phyloP scores from a whole-genome alignment of 2,329 filamentous ascomycete genomes.

The Monosporascus sp. region DNA sequence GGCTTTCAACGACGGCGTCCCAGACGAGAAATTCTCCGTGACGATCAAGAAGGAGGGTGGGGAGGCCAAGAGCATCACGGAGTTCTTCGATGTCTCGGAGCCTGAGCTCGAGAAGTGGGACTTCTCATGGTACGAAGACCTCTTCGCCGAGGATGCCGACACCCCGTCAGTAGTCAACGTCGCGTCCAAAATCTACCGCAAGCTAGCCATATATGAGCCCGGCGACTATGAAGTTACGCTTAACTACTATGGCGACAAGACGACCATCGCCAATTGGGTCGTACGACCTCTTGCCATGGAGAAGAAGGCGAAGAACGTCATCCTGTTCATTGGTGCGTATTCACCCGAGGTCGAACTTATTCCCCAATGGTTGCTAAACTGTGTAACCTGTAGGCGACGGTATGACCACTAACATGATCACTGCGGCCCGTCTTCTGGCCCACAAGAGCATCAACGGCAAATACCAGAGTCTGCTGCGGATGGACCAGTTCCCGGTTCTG shows the following conservation, averaged over 20 bases:
- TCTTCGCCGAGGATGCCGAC: conserved; percentile 68
- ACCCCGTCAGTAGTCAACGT: conserved; percentile 73
- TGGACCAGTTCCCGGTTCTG: conserved; percentile 81
- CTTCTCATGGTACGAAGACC: conserved; percentile 80
- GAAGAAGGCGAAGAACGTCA: conserved; percentile 78
- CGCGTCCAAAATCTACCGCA: conserved; percentile 71
- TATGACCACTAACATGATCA: conserved; percentile 74
- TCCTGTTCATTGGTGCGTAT: conserved; percentile 71
- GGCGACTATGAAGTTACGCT: conserved; percentile 74
- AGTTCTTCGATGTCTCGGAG: conserved; percentile 66
- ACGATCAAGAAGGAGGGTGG: conserved; percentile 63
- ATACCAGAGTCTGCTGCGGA: conserved; percentile 68
- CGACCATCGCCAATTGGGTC: conserved; percentile 69
- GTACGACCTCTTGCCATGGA: conserved; percentile 65
- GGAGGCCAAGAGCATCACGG: conserved; percentile 47
- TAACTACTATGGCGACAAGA: conserved; percentile 67
- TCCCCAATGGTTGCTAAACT: not conserved
- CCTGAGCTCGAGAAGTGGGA: conserved; percentile 74
- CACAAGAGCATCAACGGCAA: conserved; percentile 82
- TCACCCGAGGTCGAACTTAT: not conserved
- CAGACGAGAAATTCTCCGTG: conserved; percentile 71
- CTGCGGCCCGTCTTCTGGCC: conserved; percentile 72
- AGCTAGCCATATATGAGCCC: conserved; percentile 70
- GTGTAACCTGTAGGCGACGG: conserved; percentile 37
- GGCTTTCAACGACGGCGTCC: conserved; percentile 61